Evolutionary conservation across 768 basidiomycete species (phyloP).

Genomic region (Trametes meyenii): DNA sequence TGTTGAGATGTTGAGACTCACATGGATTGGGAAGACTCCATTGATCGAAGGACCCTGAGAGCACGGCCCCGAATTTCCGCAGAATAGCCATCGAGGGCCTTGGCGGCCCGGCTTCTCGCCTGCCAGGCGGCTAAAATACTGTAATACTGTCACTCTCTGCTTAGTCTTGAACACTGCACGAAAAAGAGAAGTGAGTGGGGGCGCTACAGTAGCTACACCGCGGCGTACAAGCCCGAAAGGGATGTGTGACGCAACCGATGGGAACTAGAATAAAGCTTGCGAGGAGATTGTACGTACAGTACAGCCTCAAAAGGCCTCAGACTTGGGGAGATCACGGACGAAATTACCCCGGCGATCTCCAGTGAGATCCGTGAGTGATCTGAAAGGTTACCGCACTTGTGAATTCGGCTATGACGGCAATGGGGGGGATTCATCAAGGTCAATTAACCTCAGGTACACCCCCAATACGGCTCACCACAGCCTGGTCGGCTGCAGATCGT

Average conservation of each 20-base stretch:
- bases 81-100: not conserved
- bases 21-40: not conserved
- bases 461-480: no score
- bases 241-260: not conserved
- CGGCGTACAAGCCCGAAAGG: not conserved
- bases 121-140: not conserved
- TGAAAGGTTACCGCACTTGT: not conserved
- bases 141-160: not conserved
- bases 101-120: not conserved
- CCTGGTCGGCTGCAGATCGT: no score
- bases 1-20: not conserved
- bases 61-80: not conserved
- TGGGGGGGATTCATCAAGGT: not conserved
- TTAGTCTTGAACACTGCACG: not conserved
- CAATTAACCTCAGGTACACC: not conserved
- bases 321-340: not conserved
- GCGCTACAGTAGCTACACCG: not conserved
- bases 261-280: no score
- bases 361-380: not conserved
- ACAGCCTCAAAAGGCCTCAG: not conserved
- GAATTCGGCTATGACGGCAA: not conserved
- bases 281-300: not conserved
- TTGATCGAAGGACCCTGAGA: conserved; percentile 2
- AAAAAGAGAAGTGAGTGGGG: not conserved
- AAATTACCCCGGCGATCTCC: not conserved